A percentile compares a stretch with the other conserved stretches of the same genome.
These are phyloP conservation scores for Chernovozyma aurita DNA, from an alignment of 1,139 yeast genomes.

Conservation along the genomic window DNA sequence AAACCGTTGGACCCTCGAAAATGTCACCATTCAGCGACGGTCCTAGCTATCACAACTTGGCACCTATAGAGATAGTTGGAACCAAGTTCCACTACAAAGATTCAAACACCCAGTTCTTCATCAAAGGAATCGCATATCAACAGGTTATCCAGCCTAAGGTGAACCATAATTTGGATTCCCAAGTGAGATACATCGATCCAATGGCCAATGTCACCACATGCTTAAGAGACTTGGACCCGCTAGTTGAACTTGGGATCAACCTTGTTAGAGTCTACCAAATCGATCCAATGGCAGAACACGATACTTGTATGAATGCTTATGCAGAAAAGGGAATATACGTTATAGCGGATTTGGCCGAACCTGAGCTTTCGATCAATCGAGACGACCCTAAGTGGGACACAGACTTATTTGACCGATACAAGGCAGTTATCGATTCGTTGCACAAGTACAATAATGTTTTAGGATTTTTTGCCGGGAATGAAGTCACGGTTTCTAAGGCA, in stretches of 20 bases:
- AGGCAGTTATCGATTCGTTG: slow-evolving; percentile 49
- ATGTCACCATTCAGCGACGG: too few relatives aligned
- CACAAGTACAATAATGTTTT: slow-evolving; percentile 44
- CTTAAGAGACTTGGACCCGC: slow-evolving; percentile 45
- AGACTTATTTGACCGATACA: slow-evolving; percentile 31
- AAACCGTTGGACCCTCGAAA: too few relatives aligned
- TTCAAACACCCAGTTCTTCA: slow-evolving; percentile 46
- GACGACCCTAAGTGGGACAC: slow-evolving; percentile 46
- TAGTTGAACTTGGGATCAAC: slow-evolving; percentile 47
- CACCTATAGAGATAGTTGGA: slow-evolving; percentile 34
- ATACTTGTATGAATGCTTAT: slow-evolving; percentile 50
- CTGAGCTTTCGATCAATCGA: slow-evolving; percentile 46
- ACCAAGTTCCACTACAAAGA: slow-evolving; percentile 43
- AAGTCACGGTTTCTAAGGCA: slow-evolving; percentile 47
- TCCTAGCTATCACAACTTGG: slow-evolving; percentile 1
- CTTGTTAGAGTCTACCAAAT: slow-evolving; percentile 53
- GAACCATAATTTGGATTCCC: slow-evolving; percentile 15
- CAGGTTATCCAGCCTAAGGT: slow-evolving; percentile 36
- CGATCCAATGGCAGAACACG: slow-evolving; percentile 48
- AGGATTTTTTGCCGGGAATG: slow-evolving; percentile 62
- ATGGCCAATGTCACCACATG: slow-evolving; percentile 45
- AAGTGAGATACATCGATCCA: slow-evolving; percentile 48
- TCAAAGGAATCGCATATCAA: slow-evolving; percentile 60
- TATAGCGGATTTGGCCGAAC: slow-evolving; percentile 52
- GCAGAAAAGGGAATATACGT: slow-evolving; percentile 54